Base-by-base conservation (phyloP, 2,329 filamentous ascomycete species). In the Fusarium avenaceum region DNA sequence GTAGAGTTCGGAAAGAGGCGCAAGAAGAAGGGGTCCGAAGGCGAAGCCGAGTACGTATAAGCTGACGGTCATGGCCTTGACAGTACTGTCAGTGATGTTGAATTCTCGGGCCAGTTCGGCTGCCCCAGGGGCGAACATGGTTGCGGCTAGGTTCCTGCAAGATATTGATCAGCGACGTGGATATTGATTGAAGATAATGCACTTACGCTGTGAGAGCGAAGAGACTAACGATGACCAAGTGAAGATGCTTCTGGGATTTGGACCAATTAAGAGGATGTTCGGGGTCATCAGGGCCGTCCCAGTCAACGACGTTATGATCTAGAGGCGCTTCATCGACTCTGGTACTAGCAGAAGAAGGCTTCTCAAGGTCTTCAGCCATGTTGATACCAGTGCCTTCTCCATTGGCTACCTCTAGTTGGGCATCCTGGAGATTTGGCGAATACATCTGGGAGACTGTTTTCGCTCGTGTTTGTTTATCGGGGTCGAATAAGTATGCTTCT, bases 261-360 rank as follows among this genome's bases (percentile, higher is more conserved):
- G 85, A 76, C 90, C 90, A 92, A 72, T 91, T 91, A 55, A 85
- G 83, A 0, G 91, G 90, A 67, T 92, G 89, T 6, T 82, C 80
- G 7, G 82, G 81, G 67, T 90, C 88, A 64, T 86, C 78, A 2
- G 83, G 71, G 0, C 76, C 84, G 20, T 86, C 84, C 78, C 89
- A 92, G 71, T 92, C 89, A 19, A 92, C 82, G 19, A 87, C 75
- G 15, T 63, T 56, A 1, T 56, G 30, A 32, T 44, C 39, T 3
- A 50, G 3, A 13, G 26, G 5, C 5, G 47, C 28, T 7, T 47
- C 57, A 7, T 48, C 43, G 3, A 48, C 48, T 24, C 33, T 33
- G 24, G 47, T 48, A 4, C 59, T 42, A n/a, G 57, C 10, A 8
- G 43, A 2, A 3, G 59, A 62, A 3, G 59, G 43, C 7, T 62